phyloP scores from a whole-genome alignment of 2,329 filamentous ascomycete genomes.

The Pseudogymnoascus sp. region DNA sequence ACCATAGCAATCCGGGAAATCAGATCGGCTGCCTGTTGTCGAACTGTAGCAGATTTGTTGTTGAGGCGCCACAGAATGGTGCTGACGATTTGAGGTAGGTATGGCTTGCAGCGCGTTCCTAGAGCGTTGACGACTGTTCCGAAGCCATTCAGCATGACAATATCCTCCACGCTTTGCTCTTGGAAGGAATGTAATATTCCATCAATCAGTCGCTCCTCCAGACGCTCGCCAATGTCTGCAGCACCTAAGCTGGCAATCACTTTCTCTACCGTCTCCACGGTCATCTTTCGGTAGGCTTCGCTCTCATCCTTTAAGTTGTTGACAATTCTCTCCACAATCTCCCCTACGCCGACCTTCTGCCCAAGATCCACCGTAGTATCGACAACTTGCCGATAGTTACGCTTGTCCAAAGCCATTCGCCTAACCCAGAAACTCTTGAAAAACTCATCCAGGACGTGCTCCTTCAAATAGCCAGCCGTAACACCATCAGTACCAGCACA shows the following conservation, averaged over 20 bases:
- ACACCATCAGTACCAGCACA: conserved; percentile 93
- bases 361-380: conserved; percentile 96
- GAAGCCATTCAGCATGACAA: conserved; percentile 94
- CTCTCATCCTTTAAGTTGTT: conserved; percentile 96
- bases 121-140: conserved; percentile 95
- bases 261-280: conserved; percentile 95
- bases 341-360: conserved; percentile 93
- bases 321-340: conserved; percentile 89
- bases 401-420: conserved; percentile 92
- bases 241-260: conserved; percentile 87
- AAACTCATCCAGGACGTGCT: conserved; percentile 89
- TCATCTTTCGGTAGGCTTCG: conserved; percentile 98
- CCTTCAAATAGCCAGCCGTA: conserved; percentile 88
- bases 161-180: conserved; percentile 92
- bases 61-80: conserved; percentile 95
- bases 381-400: conserved; percentile 95
- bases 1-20: conserved; percentile 97
- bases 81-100: conserved; percentile 91
- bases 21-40: conserved; percentile 92
- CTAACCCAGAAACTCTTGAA: conserved; percentile 99
- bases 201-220: conserved; percentile 91
- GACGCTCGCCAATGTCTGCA: conserved; percentile 82
- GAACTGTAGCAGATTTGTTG: conserved; percentile 94
- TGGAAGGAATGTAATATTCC: conserved; percentile 95
- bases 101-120: conserved; percentile 88